Conservation (phyloP, 495 filamentous ascomycete genomes). For the Amorphotheca resinae region DNA sequence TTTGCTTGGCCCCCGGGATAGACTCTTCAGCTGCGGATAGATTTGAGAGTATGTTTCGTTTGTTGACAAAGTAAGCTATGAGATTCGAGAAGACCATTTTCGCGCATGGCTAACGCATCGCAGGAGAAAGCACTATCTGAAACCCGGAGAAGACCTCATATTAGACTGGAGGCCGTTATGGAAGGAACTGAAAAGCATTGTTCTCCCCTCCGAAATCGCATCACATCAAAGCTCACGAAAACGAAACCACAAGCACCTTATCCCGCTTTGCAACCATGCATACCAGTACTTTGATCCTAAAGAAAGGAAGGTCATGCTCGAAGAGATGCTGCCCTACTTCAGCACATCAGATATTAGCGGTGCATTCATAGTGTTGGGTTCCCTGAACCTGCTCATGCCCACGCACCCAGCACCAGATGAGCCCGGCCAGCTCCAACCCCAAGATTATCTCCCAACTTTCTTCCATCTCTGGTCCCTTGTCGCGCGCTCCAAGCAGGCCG, state of each 20-base stretch:
- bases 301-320: slow-evolving; percentile 76
- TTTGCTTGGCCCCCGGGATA: slow-evolving; percentile 80
- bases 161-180: slow-evolving; percentile 89
- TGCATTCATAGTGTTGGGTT: slow-evolving; percentile 75
- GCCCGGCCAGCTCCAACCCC: slow-evolving; percentile 58
- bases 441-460: slow-evolving; percentile 75
- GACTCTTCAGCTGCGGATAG: slow-evolving; percentile 72
- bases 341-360: slow-evolving; percentile 82
- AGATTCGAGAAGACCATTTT: not conserved
- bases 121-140: slow-evolving; percentile 92
- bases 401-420: slow-evolving; percentile 65
- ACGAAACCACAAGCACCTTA: slow-evolving; percentile 41
- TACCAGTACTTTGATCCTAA: slow-evolving; percentile 86
- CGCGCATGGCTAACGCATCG: slow-evolving; percentile 10
- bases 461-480: slow-evolving; percentile 96
- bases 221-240: slow-evolving; percentile 33
- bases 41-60: slow-evolving; percentile 93
- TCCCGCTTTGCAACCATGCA: slow-evolving; percentile 79
- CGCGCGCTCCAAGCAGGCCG: slow-evolving; percentile 76
- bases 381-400: slow-evolving; percentile 78
- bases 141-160: slow-evolving; percentile 72
- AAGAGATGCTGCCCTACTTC: slow-evolving; percentile 91
- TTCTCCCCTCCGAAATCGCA: slow-evolving; percentile 68
- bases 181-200: slow-evolving; percentile 79
- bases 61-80: slow-evolving; percentile 65